Base-by-base conservation (phyloP, 2,329 filamentous ascomycete genomes). In the Zasmidium cellare region DNA sequence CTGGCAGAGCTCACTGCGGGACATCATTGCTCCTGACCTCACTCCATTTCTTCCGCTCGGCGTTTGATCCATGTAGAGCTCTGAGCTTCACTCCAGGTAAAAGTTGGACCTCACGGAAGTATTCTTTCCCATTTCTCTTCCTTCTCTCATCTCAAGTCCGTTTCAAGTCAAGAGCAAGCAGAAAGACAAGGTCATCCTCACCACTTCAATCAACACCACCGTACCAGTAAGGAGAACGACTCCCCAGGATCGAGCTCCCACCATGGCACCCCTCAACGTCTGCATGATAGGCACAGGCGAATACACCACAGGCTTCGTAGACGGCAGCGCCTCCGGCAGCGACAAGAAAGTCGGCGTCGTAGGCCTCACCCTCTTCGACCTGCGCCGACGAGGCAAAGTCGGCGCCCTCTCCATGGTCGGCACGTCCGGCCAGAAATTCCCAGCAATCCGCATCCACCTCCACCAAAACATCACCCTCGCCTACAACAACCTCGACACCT, bases 291-390 rank as follows among this genome's bases (percentile, higher is more conserved):
- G 92, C 64, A 96, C 92, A 11, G 93, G 92, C 70, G 92, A 97
- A 82, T 97, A 97, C 82, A 97, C 93, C 69, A 97, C 93, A 46
- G 92, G 92, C 57, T 97, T 94, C 68, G 92, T 96, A 57, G 91
- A 90, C 57, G 87, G 87, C 60, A 89, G 88, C 59, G 88, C 87
- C 52, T 96, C 91, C 3, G 87, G 84, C 11, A 96, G 91, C 51
- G 93, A 97, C 82, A 97, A 97, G 80, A 97, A 97, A 76, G 89
- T 97, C 51, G 92, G 93, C 58, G 93, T 97, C 9, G 92, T 97
- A 18, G 92, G 90, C 44, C 79, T 97, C 73, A 93, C 90, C 22
- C 81, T 96, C 65, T 96, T 96, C 74, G 92, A 96, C 74, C 82
- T 97, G 65, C 87, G 92, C 59, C 84, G 92, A 62, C 84, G 92